Percentiles rank a stretch among this genome's conserved stretches.
Evolutionary conservation across 148 eudicot species (phyloP).

Genomic region (Chenopodium berlandieri): DNA sequence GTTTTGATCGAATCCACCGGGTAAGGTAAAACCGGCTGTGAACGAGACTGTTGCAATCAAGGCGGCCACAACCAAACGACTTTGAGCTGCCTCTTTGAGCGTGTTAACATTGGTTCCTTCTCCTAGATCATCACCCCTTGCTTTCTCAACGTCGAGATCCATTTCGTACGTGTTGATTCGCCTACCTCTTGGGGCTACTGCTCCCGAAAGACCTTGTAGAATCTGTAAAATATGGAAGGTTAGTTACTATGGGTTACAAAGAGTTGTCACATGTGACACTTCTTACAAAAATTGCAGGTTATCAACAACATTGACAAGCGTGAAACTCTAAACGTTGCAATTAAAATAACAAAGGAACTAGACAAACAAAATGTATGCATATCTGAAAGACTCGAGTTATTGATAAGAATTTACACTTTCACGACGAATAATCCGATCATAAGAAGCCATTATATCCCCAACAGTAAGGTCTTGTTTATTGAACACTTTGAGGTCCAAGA

Average conservation of each 20-base stretch:
- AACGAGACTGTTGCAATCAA: constrained; percentile 19
- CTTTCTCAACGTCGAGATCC: background rate
- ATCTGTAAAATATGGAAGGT: background rate
- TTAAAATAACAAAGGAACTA: no score
- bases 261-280: no score
- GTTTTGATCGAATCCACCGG: constrained; percentile 16
- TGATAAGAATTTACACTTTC: background rate
- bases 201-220: background rate
- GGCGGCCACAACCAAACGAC: constrained; percentile 11
- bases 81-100: background rate
- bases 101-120: background rate
- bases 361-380: no score
- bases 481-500: background rate
- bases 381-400: no score
- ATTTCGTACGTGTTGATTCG: background rate
- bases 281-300: no score
- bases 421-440: background rate
- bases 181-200: background rate
- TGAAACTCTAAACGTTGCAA: no score
- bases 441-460: no score
- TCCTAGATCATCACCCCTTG: background rate
- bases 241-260: no score
- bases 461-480: background rate
- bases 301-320: no score
- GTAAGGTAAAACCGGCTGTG: constrained; percentile 17